Conservation (phyloP, 352 stramenopile species). For the Pythium phragmitis region DNA sequence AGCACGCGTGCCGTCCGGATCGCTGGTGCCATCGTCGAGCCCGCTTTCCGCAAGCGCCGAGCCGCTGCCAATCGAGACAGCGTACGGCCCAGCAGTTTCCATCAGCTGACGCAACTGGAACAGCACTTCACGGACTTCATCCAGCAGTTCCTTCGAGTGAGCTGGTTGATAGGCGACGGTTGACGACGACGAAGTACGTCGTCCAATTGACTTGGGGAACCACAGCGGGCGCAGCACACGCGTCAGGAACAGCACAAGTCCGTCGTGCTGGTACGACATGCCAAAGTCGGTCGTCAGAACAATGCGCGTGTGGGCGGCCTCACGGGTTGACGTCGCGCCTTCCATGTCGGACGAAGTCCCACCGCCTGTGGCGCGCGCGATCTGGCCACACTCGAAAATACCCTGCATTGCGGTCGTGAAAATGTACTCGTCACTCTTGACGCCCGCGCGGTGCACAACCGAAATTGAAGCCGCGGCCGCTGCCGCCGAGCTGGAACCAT, state of each 20-base stretch:
- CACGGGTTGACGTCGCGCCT: constrained; percentile 24
- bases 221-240: constrained; percentile 81
- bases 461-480: constrained; percentile 36
- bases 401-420: constrained; percentile 73
- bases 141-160: constrained; percentile 52
- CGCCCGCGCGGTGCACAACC: constrained; percentile 39
- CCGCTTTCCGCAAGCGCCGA: constrained; percentile 57
- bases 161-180: constrained; percentile 41
- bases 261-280: constrained; percentile 88
- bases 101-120: constrained; percentile 84
- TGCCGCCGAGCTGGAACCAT: constrained; percentile 39
- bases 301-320: constrained; percentile 57
- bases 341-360: constrained; percentile 21
- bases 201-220: constrained; percentile 59
- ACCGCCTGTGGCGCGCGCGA: constrained; percentile 16
- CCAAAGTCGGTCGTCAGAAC: constrained; percentile 84
- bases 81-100: constrained; percentile 72
- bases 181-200: constrained; percentile 33
- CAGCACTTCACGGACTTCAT: constrained; percentile 77
- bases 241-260: constrained; percentile 74
- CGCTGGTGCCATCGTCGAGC: constrained; percentile 40
- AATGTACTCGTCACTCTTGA: constrained; percentile 82
- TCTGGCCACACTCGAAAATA: constrained; percentile 83
- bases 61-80: constrained; percentile 69
- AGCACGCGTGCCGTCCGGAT: constrained; percentile 49